A percentile compares a stretch with the other conserved stretches of the same genome.
phyloP scores from a whole-genome alignment of 1,139 yeast genomes.

The Suhomyces bribrorum region DNA sequence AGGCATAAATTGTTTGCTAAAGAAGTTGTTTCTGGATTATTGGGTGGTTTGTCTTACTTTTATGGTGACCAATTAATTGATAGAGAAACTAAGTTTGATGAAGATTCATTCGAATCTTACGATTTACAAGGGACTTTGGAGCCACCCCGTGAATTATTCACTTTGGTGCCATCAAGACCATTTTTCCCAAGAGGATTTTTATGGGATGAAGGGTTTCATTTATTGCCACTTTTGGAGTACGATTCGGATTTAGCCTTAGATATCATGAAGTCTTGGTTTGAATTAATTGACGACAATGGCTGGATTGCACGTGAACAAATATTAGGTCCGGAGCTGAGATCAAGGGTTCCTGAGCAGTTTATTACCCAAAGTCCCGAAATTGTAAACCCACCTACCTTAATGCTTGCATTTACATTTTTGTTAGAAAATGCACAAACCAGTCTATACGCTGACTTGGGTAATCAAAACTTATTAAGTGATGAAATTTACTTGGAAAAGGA shows the following conservation, averaged over 20 bases:
- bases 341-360: slow-evolving; percentile 85
- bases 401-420: slow-evolving; percentile 74
- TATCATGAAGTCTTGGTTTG: slow-evolving; percentile 84
- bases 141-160: slow-evolving; percentile 72
- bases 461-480: slow-evolving; percentile 24
- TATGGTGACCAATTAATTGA: slow-evolving; percentile 89
- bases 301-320: slow-evolving; percentile 98
- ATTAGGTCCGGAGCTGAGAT: slow-evolving; percentile 86
- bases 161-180: slow-evolving; percentile 89
- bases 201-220: slow-evolving; percentile 99
- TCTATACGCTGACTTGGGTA: slow-evolving; percentile 24
- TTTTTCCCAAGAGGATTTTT: slow-evolving; percentile 96
- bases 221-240: slow-evolving; percentile 76
- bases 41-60: slow-evolving; percentile 90
- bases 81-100: slow-evolving; percentile 66
- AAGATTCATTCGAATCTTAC: slow-evolving; percentile 59
- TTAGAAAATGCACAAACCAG: slow-evolving; percentile 43
- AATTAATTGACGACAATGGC: slow-evolving; percentile 82
- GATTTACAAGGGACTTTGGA: slow-evolving; percentile 55
- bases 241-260: slow-evolving; percentile 85
- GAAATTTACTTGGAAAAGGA: slow-evolving; percentile 15
- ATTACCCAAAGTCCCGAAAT: slow-evolving; percentile 81
- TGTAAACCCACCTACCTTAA: slow-evolving; percentile 94
- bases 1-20: slow-evolving; percentile 64
- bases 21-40: slow-evolving; percentile 74